Evolutionary conservation across 306 rosid genomes (phyloP).

Genomic region (Cyamopsis tetragonoloba): DNA sequence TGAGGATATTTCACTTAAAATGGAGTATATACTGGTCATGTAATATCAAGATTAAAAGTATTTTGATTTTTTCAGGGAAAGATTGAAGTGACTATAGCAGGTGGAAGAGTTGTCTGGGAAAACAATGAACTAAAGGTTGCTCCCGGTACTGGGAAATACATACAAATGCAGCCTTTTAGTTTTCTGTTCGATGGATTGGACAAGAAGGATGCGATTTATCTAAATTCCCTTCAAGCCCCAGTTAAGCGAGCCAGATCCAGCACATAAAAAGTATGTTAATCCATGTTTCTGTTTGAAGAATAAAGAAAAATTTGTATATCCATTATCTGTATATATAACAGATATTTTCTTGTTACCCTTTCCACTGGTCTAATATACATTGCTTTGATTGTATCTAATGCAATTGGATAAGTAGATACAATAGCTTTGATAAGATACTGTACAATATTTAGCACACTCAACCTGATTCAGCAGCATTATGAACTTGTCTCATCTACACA

Average conservation of each 20-base stretch:
- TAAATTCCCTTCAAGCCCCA: slow-evolving; percentile 76
- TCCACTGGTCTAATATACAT: slow-evolving; percentile 18
- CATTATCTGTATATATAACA: not conserved
- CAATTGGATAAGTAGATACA: not conserved
- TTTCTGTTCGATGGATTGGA: slow-evolving; percentile 66
- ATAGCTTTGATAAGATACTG: not conserved
- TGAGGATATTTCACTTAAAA: not conserved
- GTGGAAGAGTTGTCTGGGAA: slow-evolving; percentile 95
- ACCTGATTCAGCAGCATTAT: too few relatives aligned
- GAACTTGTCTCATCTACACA: slow-evolving; percentile 25
- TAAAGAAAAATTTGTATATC: not conserved
- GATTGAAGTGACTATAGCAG: slow-evolving; percentile 82
- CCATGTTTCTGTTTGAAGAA: not conserved
- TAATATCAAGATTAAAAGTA: slow-evolving; percentile 3
- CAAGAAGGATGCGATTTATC: slow-evolving; percentile 63
- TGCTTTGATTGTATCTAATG: not conserved
- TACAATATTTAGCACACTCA: not conserved
- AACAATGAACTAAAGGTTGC: slow-evolving; percentile 64
- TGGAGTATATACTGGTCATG: not conserved
- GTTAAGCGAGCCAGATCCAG: slow-evolving; percentile 47
- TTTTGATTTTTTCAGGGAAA: slow-evolving; percentile 54
- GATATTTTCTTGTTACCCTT: not conserved
- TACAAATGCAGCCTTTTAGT: slow-evolving; percentile 62
- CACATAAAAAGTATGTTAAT: slow-evolving; percentile 1
- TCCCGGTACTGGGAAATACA: slow-evolving; percentile 76